Evolutionary conservation across 306 rosid species (phyloP), one percentile per base, ranked within the genome.

Genomic region (Rosa chinensis): DNA sequence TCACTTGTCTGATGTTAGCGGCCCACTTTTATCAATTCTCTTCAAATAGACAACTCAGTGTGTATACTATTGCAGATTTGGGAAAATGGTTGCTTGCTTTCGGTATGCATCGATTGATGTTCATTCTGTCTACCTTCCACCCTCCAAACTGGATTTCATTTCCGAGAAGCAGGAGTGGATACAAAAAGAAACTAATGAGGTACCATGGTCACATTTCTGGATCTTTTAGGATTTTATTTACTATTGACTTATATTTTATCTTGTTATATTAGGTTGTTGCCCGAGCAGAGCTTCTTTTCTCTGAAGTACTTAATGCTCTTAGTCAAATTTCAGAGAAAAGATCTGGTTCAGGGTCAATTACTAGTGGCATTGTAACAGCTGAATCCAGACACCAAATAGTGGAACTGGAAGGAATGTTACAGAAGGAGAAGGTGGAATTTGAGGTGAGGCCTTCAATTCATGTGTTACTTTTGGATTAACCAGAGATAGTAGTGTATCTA

Each of bases 11-110:
- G n/a, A 16, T 14, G 21, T 70, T 25, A 8, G 10, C 10, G 44
- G 6, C 63, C 13, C 62, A 28, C 62, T 72, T 48, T 32, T 49
- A 32, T 72, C 16, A 72, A 1, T 14, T 75, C 55, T 59, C 10
- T 39, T 45, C 39, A 3, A 9, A 32, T 5, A 42, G 28, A 48
- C 7, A 76, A 25, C 45, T 44, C 28, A 45, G 10, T 18, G 9
- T 42, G 45, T 64, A 28, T 11, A 61, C 71, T 69, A 52, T 14
- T 86, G 85, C 87, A 96, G 99, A 87, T 96, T 93, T 64, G 99
- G 98, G 52, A 86, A 86, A 82, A 96, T 89, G 94, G 98, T 96
- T 77, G 99, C 99, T 78, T 96, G 99, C 89, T 96, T 96, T 79
- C 92, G 98, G 49, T 96, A 96, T 85, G 92, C 98, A 66, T 90